A percentile compares a stretch with the other conserved stretches of the same genome.
Evolutionary conservation across 108 stramenopile species (phyloP).

Genomic region (Fistulifera pelliculosa): DNA sequence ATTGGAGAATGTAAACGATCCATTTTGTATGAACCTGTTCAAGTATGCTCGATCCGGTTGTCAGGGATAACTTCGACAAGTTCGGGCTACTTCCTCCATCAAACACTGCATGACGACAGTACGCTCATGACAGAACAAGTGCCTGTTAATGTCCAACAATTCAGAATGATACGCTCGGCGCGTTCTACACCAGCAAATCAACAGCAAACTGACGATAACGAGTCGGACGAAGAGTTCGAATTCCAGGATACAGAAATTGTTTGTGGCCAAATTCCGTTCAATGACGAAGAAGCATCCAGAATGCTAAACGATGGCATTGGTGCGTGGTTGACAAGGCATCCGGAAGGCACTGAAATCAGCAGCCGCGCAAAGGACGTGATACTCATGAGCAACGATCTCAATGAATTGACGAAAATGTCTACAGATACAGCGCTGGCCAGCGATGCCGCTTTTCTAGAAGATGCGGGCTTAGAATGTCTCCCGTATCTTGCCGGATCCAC

Average conservation of each 20-base stretch:
- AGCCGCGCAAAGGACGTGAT: no score
- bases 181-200: neutral
- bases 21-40: neutral
- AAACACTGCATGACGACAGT: neutral
- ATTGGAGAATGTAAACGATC: no score
- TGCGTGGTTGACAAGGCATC: neutral
- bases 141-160: neutral
- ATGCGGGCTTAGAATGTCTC: slow-evolving; percentile 18
- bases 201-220: neutral
- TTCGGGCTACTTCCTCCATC: neutral
- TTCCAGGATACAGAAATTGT: neutral
- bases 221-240: neutral
- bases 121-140: neutral
- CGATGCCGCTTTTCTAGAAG: slow-evolving; percentile 58
- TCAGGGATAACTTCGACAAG: neutral
- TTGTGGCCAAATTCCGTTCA: neutral
- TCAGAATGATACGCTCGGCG: no score
- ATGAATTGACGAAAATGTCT: neutral
- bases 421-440: slow-evolving; percentile 23
- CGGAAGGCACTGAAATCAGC: neutral
- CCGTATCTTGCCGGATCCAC: slow-evolving; percentile 54
- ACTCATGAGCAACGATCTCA: neutral
- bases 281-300: neutral
- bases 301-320: slow-evolving; percentile 6
- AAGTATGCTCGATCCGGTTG: neutral